Evolutionary conservation across 2,329 filamentous ascomycete species (phyloP).

Genomic region (Fusarium pseudoanthophilum): DNA sequence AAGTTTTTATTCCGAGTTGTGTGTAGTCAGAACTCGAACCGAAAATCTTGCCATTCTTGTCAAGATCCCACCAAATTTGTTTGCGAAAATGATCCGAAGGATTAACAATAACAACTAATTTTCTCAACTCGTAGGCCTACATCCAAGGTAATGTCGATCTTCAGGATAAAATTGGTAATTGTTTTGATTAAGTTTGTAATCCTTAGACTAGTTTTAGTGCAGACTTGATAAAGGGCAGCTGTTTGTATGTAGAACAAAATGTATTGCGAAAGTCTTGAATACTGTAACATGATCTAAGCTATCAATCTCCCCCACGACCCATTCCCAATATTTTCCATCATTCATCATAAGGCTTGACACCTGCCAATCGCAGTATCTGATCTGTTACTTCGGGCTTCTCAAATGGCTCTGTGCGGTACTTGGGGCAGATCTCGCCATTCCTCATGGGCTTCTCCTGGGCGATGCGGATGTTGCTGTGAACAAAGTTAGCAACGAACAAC

Average conservation of each 20-base stretch:
- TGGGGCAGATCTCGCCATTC: slow-evolving; percentile 32
- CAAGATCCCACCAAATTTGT: neutral
- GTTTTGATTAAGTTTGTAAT: no score
- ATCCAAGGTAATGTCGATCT: neutral
- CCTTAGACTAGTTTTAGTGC: neutral
- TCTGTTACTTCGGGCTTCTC: slow-evolving; percentile 36
- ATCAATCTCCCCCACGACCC: neutral
- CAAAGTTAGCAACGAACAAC: neutral
- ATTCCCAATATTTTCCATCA: neutral
- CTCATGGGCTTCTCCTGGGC: slow-evolving; percentile 39
- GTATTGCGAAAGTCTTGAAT: neutral
- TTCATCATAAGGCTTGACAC: slow-evolving; percentile 33
- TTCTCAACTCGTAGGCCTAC: neutral
- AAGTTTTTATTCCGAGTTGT: neutral
- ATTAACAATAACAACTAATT: no score
- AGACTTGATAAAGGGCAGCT: neutral
- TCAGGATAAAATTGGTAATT: neutral
- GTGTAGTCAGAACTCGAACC: neutral
- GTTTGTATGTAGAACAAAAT: neutral
- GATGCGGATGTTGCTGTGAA: slow-evolving; percentile 24
- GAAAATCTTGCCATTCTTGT: neutral
- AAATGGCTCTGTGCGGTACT: slow-evolving; percentile 39
- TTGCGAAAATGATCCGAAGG: neutral
- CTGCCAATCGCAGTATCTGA: slow-evolving; percentile 28
- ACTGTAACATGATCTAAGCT: slow-evolving; percentile 2